Conservation (phyloP, 139 green algal species). For the Mychonastes homosphaera region DNA sequence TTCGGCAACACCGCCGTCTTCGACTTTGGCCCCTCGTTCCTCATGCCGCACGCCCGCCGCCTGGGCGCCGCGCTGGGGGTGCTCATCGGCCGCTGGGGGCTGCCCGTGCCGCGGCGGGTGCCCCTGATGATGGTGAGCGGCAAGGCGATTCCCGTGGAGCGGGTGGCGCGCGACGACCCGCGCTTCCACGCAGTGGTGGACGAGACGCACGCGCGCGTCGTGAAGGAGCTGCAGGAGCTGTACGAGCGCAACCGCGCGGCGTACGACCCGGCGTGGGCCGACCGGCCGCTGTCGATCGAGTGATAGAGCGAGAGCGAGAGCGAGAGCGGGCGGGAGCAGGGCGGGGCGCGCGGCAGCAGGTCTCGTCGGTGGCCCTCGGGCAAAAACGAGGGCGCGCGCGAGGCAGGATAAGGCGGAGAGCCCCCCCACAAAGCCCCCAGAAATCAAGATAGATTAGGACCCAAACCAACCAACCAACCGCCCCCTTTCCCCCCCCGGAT, state of each 20-base stretch:
- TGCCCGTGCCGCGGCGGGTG: slow-evolving; percentile 18
- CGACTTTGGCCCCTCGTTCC: slow-evolving; percentile 22
- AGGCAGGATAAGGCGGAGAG: too few species aligned
- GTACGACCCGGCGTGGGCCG: slow-evolving; percentile 20
- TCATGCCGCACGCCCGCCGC: slow-evolving; percentile 9
- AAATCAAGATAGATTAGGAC: too few species aligned
- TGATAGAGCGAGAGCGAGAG: too few species aligned
- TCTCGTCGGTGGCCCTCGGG: too few species aligned
- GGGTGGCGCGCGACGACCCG: slow-evolving; percentile 10
- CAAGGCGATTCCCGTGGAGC: slow-evolving; percentile 11
- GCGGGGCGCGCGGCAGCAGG: too few species aligned
- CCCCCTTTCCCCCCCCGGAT: too few species aligned
- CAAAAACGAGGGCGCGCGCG: too few species aligned
- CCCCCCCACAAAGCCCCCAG: too few species aligned
- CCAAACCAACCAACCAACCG: too few species aligned
- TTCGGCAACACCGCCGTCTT: slow-evolving; percentile 31
- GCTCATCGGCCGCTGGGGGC: slow-evolving; percentile 21
- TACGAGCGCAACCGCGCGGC: slow-evolving; percentile 18
- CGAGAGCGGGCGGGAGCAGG: too few species aligned
- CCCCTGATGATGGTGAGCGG: slow-evolving; percentile 12
- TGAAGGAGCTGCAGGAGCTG: slow-evolving; percentile 19
- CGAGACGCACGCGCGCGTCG: slow-evolving; percentile 16
- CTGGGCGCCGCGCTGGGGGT: slow-evolving; percentile 19
- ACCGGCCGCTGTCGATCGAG: slow-evolving; percentile 15
- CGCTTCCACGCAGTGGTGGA: slow-evolving; percentile 19